Evolutionary conservation across 2,329 filamentous ascomycete species (phyloP).

Genomic region (Diaporthe vaccinii): DNA sequence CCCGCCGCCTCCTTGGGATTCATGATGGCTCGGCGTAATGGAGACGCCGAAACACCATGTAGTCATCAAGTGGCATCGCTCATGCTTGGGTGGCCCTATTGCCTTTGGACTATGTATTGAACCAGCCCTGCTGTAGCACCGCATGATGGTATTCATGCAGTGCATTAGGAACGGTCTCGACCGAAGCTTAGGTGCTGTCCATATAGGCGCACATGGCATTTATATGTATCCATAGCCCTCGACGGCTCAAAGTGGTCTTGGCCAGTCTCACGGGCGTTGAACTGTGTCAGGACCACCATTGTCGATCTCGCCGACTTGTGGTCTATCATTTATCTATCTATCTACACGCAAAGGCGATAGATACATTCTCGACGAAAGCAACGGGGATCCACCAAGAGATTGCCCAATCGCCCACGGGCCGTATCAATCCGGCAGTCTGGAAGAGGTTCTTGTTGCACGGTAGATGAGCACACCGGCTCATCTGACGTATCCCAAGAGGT

Average conservation of each 20-base stretch:
- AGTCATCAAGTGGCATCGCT: slow-evolving; percentile 14
- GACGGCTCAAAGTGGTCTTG: background rate
- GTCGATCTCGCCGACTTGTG: background rate
- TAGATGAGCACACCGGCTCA: slow-evolving; percentile 17
- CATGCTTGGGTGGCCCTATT: background rate
- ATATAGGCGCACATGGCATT: slow-evolving; percentile 1
- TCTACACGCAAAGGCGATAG: background rate
- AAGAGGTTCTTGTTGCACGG: slow-evolving; percentile 6
- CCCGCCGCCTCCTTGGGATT: background rate
- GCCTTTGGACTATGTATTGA: background rate
- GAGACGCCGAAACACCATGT: slow-evolving; percentile 7
- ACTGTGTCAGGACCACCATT: background rate
- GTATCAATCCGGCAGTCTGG: slow-evolving; percentile 7
- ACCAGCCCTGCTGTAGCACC: slow-evolving; percentile 10
- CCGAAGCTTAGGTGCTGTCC: slow-evolving; percentile 7
- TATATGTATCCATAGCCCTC: background rate
- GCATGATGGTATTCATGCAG: slow-evolving; percentile 20
- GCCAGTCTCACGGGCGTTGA: background rate
- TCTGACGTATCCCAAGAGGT: slow-evolving; percentile 25
- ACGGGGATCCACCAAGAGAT: background rate
- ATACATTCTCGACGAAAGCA: background rate
- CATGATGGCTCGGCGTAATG: background rate
- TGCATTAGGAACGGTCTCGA: slow-evolving; percentile 1
- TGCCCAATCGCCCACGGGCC: background rate
- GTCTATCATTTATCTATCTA: background rate